A percentile compares a stretch with the other conserved stretches of the same genome.
Evolutionary conservation across 169 alveolate genomes (phyloP).

Genomic region (Cryptosporidium sp.): DNA sequence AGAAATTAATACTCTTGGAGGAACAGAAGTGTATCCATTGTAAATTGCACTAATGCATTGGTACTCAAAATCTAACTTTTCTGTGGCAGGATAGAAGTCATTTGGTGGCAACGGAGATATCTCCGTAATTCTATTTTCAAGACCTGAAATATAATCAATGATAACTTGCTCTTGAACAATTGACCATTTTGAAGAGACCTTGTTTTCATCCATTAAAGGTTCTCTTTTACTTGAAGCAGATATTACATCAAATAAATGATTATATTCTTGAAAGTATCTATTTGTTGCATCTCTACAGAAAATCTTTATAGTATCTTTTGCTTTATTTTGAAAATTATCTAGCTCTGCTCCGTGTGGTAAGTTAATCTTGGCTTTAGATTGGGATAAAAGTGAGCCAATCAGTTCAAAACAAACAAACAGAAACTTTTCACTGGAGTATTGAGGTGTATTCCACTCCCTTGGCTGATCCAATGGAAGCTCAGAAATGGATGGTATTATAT

Average conservation of each 20-base stretch:
- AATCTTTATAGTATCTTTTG: slow-evolving; percentile 10
- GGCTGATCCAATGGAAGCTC: slow-evolving; percentile 53
- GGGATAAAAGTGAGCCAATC: slow-evolving; percentile 25
- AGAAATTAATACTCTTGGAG: slow-evolving; percentile 13
- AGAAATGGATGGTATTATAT: background rate
- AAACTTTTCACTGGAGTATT: slow-evolving; percentile 65
- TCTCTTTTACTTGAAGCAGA: slow-evolving; percentile 19
- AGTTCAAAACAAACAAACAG: slow-evolving; percentile 63
- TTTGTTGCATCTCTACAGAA: slow-evolving; percentile 69
- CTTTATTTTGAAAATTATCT: slow-evolving; percentile 13
- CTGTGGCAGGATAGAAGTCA: slow-evolving; percentile 20
- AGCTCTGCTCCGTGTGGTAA: slow-evolving; percentile 63
- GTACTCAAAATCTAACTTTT: slow-evolving; percentile 33
- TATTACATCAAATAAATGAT: slow-evolving; percentile 19
- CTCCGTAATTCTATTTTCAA: slow-evolving; percentile 28
- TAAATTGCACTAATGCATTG: slow-evolving; percentile 37
- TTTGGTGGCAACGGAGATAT: slow-evolving; percentile 42
- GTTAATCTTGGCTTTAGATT: slow-evolving; percentile 3
- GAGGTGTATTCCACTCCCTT: slow-evolving; percentile 71
- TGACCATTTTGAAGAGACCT: slow-evolving; percentile 38
- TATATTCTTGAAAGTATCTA: slow-evolving; percentile 33
- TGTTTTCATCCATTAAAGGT: slow-evolving; percentile 22
- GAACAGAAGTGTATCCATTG: slow-evolving; percentile 22
- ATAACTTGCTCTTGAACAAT: slow-evolving; percentile 60
- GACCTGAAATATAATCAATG: slow-evolving; percentile 30